Base-by-base conservation (phyloP, 2,329 filamentous ascomycete species). In the Arachnomyces sp. region DNA sequence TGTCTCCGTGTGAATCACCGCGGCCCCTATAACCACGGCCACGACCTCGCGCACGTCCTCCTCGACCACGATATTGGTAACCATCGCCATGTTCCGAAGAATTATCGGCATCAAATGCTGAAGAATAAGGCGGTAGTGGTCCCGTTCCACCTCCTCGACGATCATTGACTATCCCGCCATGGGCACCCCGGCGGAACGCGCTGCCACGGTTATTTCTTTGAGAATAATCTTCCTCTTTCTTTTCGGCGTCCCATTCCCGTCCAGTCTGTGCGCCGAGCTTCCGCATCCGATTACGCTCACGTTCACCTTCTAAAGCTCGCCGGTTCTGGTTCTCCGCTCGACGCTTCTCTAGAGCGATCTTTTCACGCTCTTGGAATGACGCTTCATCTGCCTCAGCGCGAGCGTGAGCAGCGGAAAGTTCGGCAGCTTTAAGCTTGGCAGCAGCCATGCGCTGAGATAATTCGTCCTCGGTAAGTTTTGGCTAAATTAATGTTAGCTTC, bases 331-430 rank as follows among this genome's bases (percentile, higher is more conserved):
- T 50, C 43, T 70, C 68, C 49, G 80, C 72, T 38, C 71, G 69
- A 41, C 73, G 64, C 41, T 76, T 71, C 48, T 72, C 67, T 15
- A 71, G 71, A 1, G 76, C 73, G 7, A 76, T 62, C 28, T 74
- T 73, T 53, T 84, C 80, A n/a, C 78, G 71, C 42, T 78, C 71
- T 31, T 78, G 70, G 54, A 81, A 83, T 0, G 72, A 74, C 3
- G 77, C 78, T 39, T 75, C 72, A 48, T 84, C 80, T n/a, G 77
- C 78, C 62, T 83, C 76, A n/a, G 78, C 78, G 17, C 78, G 71
- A 1, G 74, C 75, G 53, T 84, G 78, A 0, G 77, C 76, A 7
- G 75, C 77, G 7, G 71, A 69, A 11, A 77, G 68, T 36, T 74
- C 69, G 4, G 73, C 74, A 39, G 80, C 82, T 42, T 79, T 75